phyloP scores from a whole-genome alignment of 495 filamentous ascomycete genomes.

The Penicillium diatomitis region DNA sequence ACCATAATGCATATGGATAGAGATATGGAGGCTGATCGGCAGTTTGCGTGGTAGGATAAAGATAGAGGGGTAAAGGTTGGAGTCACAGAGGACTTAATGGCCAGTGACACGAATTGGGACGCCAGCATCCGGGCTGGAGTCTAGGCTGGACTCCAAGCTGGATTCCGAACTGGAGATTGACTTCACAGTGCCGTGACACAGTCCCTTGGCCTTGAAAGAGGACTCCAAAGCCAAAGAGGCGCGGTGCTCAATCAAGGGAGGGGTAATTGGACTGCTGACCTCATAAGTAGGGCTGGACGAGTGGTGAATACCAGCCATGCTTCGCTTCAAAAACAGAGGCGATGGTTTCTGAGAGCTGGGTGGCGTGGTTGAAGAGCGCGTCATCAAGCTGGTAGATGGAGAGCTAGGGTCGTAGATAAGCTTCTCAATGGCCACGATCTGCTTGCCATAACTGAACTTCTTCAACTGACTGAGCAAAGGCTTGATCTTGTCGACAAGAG shows the following conservation, averaged over 20 bases:
- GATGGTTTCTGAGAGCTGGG: conserved; percentile 41
- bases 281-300: conserved; percentile 19
- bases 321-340: conserved; percentile 32
- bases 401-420: conserved; percentile 41
- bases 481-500: conserved; percentile 63
- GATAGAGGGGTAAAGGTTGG: conserved; percentile 14
- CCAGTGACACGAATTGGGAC: conserved; percentile 22
- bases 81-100: conserved; percentile 14
- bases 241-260: conserved; percentile 35
- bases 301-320: conserved; percentile 23
- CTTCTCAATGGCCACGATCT: conserved; percentile 64
- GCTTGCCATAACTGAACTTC: conserved; percentile 66
- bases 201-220: conserved; percentile 23
- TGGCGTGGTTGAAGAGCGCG: conserved; percentile 31
- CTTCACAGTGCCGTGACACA: conserved; percentile 28
- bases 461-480: conserved; percentile 65
- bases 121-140: conserved; percentile 11
- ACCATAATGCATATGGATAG: too few species aligned
- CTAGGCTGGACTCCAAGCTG: background rate
- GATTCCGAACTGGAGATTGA: conserved; percentile 26
- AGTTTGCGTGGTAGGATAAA: conserved; percentile 13
- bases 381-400: conserved; percentile 11
- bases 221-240: conserved; percentile 22
- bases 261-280: conserved; percentile 35
- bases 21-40: too few species aligned